Base-by-base conservation (phyloP, 2,329 filamentous ascomycete species). In the Phialophora verrucosa region DNA sequence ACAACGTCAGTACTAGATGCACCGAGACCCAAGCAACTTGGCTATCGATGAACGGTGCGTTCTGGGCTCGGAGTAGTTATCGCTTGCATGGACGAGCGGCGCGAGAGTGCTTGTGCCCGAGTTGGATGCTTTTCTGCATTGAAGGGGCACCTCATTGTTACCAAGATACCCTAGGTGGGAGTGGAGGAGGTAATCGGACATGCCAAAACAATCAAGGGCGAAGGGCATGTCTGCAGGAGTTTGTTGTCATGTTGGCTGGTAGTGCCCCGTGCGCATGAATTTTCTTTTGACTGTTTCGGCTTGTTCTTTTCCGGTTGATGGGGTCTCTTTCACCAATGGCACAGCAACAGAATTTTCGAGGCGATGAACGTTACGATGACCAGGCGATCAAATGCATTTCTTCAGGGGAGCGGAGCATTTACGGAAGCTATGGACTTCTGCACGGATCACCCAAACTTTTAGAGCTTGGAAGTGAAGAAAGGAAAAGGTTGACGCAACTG, bases 1-100 rank as follows among this genome's bases (percentile, higher is more conserved):
- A 74, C 79, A 80, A 78, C 80, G 81, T 80, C 79, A 83, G 79
- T 82, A 80, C 75, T 71, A 68, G 58, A 49, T 17, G 44, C 12
- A 25, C 11, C 6, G 32, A 38, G 38, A 32, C 12, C 14, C 59
- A 42, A 12, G 58, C 29, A 35, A 23, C 58, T 38, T 47, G 60
- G 38, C 44, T 25, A 42, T 51, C 50, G 47, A 27, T 49, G 35
- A 23, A n/a, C 59, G 59, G 44, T 59, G 59, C 32, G 44, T 57
- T 51, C 47, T 14, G 14, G 11, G 42, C 23, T 38, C 23, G 17
- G 4, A 51, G 47, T 27, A 23, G 44, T 61, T 47, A 42, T 20
- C 17, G 25, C 27, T 51, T 61, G 47, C n/a, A 20, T 49, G 31
- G 20, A 23, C 47, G 31, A 51, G 59, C 32, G 35, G 25, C 53